Evolutionary conservation across 805 yeast species (phyloP).

Genomic region (Myxozyma mucilagina): DNA sequence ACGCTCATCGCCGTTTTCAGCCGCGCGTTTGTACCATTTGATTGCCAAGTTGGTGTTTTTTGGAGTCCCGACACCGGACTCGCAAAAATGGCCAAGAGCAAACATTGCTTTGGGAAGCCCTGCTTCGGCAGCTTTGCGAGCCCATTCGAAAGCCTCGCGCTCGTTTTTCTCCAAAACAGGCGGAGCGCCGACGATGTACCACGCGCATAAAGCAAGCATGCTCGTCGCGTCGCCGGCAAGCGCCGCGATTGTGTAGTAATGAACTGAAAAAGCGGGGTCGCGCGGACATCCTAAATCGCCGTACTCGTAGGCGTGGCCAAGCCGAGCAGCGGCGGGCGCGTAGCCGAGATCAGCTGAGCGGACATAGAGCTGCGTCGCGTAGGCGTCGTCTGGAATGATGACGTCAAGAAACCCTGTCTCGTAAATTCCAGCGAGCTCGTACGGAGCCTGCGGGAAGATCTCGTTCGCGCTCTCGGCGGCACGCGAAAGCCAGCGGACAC

Average conservation of each 20-base stretch:
- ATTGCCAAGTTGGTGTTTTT: conserved; percentile 58
- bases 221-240: conserved; percentile 81
- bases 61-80: conserved; percentile 83
- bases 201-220: conserved; percentile 93
- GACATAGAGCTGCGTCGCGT: conserved; percentile 81
- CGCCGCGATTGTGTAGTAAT: conserved; percentile 91
- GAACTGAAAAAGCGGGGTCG: conserved; percentile 81
- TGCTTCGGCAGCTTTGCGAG: conserved; percentile 74
- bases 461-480: conserved; percentile 84
- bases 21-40: conserved; percentile 76
- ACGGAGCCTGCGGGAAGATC: conserved; percentile 89
- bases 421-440: conserved; percentile 82
- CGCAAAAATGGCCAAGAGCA: conserved; percentile 79
- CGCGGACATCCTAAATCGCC: conserved; percentile 69
- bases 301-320: conserved; percentile 82
- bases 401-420: conserved; percentile 84
- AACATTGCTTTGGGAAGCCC: conserved; percentile 81
- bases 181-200: conserved; percentile 91
- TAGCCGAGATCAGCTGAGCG: conserved; percentile 90
- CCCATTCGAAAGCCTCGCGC: conserved; percentile 93
- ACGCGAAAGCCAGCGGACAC: conserved; percentile 88
- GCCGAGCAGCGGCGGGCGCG: conserved; percentile 69
- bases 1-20: conserved; percentile 56
- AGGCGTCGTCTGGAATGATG: conserved; percentile 75
- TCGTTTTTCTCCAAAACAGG: conserved; percentile 78